Percentiles rank a stretch among this genome's conserved stretches.
Evolutionary conservation across 495 filamentous ascomycete species (phyloP).

Genomic region (Penicillium ochrochloron): DNA sequence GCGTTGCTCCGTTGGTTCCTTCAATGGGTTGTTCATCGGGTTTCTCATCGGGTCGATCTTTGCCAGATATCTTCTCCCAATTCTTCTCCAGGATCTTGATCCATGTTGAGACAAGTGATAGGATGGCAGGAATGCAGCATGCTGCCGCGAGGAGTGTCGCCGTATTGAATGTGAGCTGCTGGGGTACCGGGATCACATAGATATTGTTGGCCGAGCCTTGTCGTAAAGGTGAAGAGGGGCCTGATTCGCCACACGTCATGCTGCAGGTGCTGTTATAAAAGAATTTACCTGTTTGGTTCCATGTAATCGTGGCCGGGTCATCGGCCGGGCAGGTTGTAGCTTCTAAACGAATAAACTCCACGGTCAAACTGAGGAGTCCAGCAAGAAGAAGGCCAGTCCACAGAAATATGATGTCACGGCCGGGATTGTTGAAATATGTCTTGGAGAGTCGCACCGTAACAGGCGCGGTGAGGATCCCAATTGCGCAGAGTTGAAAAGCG

Average conservation of each 20-base stretch:
- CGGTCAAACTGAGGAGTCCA: slow-evolving; percentile 59
- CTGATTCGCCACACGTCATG: slow-evolving; percentile 47
- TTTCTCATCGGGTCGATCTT: slow-evolving; percentile 30
- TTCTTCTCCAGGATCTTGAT: slow-evolving; percentile 63
- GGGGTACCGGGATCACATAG: slow-evolving; percentile 58
- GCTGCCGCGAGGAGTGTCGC: slow-evolving; percentile 60
- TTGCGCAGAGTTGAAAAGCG: slow-evolving; percentile 64
- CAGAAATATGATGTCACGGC: slow-evolving; percentile 63
- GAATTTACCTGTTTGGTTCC: slow-evolving; percentile 37
- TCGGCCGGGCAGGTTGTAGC: slow-evolving; percentile 44
- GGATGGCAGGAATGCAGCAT: slow-evolving; percentile 62
- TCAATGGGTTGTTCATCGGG: slow-evolving; percentile 44
- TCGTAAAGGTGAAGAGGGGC: slow-evolving; percentile 56
- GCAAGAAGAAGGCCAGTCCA: slow-evolving; percentile 62
- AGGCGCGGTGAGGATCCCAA: slow-evolving; percentile 63
- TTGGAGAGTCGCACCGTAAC: slow-evolving; percentile 57
- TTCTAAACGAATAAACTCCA: slow-evolving; percentile 60
- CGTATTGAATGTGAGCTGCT: slow-evolving; percentile 54
- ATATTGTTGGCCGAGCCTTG: slow-evolving; percentile 55
- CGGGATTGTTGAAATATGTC: slow-evolving; percentile 64
- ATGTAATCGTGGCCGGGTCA: slow-evolving; percentile 41
- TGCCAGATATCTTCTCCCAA: slow-evolving; percentile 48
- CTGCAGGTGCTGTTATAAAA: slow-evolving; percentile 27
- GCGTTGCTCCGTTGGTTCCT: slow-evolving; percentile 60
- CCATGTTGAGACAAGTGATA: slow-evolving; percentile 61